A percentile compares a stretch with the other conserved stretches of the same genome.
These are phyloP conservation scores for Alternaria angustiovoidea DNA, from an alignment of 2,329 filamentous ascomycete species.

Conservation along the genomic window DNA sequence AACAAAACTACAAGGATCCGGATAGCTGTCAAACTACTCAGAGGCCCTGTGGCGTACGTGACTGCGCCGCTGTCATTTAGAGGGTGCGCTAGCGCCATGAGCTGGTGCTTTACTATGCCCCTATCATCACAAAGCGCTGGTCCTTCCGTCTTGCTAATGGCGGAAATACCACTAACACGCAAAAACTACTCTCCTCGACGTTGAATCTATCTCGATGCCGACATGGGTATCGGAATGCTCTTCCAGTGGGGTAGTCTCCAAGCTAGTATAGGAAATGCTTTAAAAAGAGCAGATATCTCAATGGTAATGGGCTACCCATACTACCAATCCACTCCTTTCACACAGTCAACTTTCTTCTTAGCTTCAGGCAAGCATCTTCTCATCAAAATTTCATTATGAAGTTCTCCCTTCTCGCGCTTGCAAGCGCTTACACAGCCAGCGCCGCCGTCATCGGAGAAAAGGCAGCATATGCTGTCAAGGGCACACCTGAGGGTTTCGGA, in stretches of 20 bases:
- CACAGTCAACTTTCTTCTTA: not conserved
- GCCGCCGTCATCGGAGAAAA: conserved; percentile 8
- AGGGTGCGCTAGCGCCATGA: conserved; percentile 3
- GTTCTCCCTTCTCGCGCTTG: conserved; percentile 4
- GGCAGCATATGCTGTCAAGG: conserved; percentile 1
- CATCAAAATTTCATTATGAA: conserved; percentile 8
- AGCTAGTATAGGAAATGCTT: not conserved
- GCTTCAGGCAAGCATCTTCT: not conserved
- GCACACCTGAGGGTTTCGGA: conserved; percentile 14
- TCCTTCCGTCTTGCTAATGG: conserved; percentile 6
- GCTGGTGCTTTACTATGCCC: not conserved
- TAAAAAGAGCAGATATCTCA: not conserved
- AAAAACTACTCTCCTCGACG: not conserved
- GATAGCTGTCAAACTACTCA: not conserved
- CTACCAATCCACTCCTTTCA: not conserved
- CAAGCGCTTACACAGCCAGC: conserved; percentile 6
- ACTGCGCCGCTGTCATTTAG: not conserved
- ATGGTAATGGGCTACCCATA: not conserved
- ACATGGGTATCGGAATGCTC: conserved; percentile 1
- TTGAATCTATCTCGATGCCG: not conserved
- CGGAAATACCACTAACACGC: not conserved
- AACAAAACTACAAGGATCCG: not conserved
- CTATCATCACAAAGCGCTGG: not conserved
- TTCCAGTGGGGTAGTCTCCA: not conserved
- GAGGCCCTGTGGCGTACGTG: not conserved